A percentile compares a stretch with the other conserved stretches of the same genome.
Conservation (phyloP, 371 early-diverging fungal species). For the Mortierella sp. region DNA sequence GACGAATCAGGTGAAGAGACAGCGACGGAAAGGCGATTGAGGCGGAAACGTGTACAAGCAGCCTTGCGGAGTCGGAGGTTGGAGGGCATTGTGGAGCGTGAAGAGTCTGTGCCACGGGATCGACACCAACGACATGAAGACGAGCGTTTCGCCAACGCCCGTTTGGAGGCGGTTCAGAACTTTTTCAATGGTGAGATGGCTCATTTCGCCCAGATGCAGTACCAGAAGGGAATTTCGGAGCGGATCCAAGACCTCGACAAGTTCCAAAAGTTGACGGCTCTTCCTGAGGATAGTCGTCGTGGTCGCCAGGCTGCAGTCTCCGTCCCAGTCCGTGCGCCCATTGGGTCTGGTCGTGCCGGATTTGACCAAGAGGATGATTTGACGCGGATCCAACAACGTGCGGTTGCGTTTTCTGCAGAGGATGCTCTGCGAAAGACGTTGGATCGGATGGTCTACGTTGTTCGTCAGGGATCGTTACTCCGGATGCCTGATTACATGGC, state of each 20-base stretch:
- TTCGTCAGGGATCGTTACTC: constrained; percentile 48
- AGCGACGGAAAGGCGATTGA: not conserved
- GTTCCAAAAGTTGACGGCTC: not conserved
- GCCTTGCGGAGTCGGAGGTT: not conserved
- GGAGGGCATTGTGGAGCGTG: not conserved
- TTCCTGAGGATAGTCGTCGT: not conserved
- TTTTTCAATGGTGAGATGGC: constrained; percentile 21
- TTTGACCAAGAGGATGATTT: constrained; percentile 22
- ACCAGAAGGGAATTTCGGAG: constrained; percentile 1
- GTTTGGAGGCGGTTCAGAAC: constrained; percentile 4
- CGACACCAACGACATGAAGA: constrained; percentile 21
- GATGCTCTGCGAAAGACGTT: constrained; percentile 25
- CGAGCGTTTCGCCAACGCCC: not conserved
- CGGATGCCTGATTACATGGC: constrained; percentile 22
- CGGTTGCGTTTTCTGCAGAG: constrained; percentile 29
- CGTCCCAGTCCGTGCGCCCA: not conserved
- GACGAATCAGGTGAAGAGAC: not conserved
- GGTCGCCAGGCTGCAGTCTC: not conserved
- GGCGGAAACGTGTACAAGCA: not conserved
- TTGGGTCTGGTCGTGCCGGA: not conserved
- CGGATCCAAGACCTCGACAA: not conserved
- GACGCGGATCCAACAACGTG: constrained; percentile 37
- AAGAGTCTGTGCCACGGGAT: not conserved
- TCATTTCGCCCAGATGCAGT: constrained; percentile 13
- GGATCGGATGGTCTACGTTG: constrained; percentile 39